These are phyloP conservation scores for Didymella exigua DNA, from an alignment of 2,329 filamentous ascomycete species.

Conservation along the genomic window DNA sequence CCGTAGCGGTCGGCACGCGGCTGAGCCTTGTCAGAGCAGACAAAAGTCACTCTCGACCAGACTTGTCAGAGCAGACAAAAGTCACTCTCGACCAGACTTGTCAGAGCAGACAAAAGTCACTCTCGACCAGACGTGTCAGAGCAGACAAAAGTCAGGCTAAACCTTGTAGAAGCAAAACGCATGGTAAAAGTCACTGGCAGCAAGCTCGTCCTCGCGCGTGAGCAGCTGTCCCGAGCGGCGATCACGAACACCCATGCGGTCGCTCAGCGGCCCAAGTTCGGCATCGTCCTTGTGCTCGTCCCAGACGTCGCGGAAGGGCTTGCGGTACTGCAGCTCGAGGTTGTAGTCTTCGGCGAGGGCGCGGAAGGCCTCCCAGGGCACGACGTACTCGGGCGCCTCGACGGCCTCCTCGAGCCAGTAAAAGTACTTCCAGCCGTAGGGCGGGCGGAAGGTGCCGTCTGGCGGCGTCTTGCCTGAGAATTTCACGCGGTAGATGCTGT, in stretches of 20 bases:
- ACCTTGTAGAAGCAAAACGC: slow-evolving; percentile 98
- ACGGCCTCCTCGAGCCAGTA: slow-evolving; percentile 97
- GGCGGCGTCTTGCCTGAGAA: slow-evolving; percentile 83
- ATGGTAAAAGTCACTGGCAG: slow-evolving; percentile 82
- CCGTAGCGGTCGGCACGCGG: too few relatives aligned
- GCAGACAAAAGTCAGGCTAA: too few relatives aligned
- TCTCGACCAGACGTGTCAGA: too few relatives aligned
- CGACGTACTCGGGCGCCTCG: slow-evolving; percentile 95
- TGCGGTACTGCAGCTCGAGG: slow-evolving; percentile 91
- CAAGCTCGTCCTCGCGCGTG: slow-evolving; percentile 86
- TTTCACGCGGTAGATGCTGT: slow-evolving; percentile 86
- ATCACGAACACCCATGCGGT: slow-evolving; percentile 92
- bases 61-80: too few relatives aligned
- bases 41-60: too few relatives aligned
- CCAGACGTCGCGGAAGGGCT: slow-evolving; percentile 90
- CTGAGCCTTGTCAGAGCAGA: too few relatives aligned
- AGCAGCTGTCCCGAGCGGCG: slow-evolving; percentile 68
- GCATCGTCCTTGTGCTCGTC: slow-evolving; percentile 85
- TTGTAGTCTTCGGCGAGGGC: slow-evolving; percentile 96
- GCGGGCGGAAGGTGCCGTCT: slow-evolving; percentile 90
- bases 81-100: too few relatives aligned
- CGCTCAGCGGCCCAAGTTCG: slow-evolving; percentile 80
- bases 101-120: too few relatives aligned
- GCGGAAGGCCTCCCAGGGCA: slow-evolving; percentile 97
- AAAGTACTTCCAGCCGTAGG: slow-evolving; percentile 97